Conservation (phyloP, 768 basidiomycete genomes). For the Russula compacta region DNA sequence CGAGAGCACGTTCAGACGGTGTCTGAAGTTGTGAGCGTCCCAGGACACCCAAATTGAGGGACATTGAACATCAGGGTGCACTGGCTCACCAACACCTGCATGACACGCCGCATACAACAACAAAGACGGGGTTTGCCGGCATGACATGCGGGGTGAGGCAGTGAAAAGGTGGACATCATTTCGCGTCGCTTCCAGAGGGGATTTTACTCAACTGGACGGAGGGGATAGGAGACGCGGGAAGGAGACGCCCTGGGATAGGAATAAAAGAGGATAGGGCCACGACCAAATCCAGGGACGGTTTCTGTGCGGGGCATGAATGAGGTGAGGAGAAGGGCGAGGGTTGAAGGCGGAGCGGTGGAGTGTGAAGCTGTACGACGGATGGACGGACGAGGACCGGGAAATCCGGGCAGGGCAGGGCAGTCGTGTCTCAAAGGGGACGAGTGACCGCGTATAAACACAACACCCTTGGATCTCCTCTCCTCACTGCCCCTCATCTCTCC, state of each 20-base stretch:
- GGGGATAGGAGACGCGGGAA: too few relatives aligned
- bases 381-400: too few relatives aligned
- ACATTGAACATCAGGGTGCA: not conserved
- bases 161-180: not conserved
- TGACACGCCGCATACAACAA: not conserved
- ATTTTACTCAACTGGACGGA: too few relatives aligned
- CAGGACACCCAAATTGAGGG: not conserved
- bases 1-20: not conserved
- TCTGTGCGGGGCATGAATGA: too few relatives aligned
- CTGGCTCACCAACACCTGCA: not conserved
- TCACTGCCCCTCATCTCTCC: not conserved
- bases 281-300: too few relatives aligned
- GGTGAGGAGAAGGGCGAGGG: too few relatives aligned
- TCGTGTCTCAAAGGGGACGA: too few relatives aligned
- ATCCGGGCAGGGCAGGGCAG: too few relatives aligned
- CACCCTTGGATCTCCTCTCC: not conserved
- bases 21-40: not conserved
- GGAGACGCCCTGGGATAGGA: too few relatives aligned
- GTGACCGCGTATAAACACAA: not conserved
- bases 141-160: not conserved
- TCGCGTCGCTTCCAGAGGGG: not conserved
- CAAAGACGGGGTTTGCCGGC: not conserved
- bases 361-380: too few relatives aligned
- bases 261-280: too few relatives aligned
- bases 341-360: too few relatives aligned